Evolutionary conservation across 2,329 filamentous ascomycete genomes (phyloP).

Genomic region (Ophiostoma perfectum): DNA sequence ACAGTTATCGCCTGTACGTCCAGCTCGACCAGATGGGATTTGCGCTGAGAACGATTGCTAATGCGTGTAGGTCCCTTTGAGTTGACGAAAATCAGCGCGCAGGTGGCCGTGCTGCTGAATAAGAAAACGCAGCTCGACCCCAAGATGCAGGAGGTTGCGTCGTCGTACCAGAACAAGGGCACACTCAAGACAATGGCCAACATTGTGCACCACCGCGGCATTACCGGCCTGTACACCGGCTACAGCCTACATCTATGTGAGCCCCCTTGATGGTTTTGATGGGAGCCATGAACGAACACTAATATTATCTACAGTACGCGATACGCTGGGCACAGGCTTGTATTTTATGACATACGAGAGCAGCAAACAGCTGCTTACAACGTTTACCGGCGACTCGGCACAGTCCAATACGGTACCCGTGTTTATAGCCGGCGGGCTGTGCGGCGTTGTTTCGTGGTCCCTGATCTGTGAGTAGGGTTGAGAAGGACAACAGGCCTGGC

Average conservation of each 20-base stretch:
- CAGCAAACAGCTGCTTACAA: slow-evolving; percentile 73
- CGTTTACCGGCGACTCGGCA: slow-evolving; percentile 63
- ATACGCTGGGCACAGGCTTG: slow-evolving; percentile 75
- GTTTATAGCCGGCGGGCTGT: slow-evolving; percentile 70
- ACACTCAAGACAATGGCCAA: slow-evolving; percentile 71
- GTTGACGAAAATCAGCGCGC: slow-evolving; percentile 81
- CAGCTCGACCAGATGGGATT: background rate
- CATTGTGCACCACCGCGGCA: slow-evolving; percentile 68
- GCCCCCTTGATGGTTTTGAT: slow-evolving; percentile 29
- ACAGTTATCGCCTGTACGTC: slow-evolving; percentile 68
- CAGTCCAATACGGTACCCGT: slow-evolving; percentile 77
- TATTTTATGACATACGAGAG: slow-evolving; percentile 91
- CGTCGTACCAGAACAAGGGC: slow-evolving; percentile 72
- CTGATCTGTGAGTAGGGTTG: slow-evolving; percentile 51
- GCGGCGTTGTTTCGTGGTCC: slow-evolving; percentile 79
- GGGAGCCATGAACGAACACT: background rate
- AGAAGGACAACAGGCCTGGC: background rate
- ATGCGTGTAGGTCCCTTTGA: slow-evolving; percentile 64
- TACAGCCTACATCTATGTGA: slow-evolving; percentile 72
- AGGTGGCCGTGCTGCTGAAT: slow-evolving; percentile 74
- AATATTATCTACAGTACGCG: slow-evolving; percentile 54
- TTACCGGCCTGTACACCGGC: slow-evolving; percentile 71
- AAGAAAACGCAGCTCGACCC: slow-evolving; percentile 44
- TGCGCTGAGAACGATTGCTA: background rate
- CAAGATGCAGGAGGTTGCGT: slow-evolving; percentile 54